Conservation (phyloP, 1,284 basidiomycete species). For the Porogramme epimiltina region DNA sequence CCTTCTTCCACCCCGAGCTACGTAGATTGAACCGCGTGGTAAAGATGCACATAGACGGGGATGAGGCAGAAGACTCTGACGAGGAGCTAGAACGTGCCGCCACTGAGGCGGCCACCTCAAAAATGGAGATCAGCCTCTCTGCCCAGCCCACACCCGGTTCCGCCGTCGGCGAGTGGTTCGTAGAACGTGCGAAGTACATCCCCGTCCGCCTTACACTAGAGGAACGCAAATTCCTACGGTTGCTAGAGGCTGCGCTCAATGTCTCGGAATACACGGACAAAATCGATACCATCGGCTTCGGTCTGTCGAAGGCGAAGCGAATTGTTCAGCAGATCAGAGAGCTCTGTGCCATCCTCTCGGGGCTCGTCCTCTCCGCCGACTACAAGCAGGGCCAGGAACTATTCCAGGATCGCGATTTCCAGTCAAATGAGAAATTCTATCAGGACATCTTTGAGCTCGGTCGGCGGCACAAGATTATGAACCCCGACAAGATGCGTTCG, state of each 20-base stretch:
- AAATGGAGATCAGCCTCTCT: conserved; percentile 36
- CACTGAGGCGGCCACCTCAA: conserved; percentile 35
- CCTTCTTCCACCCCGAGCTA: neutral
- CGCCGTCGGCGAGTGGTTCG: conserved; percentile 77
- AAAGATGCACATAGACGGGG: conserved; percentile 53
- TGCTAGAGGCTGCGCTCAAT: conserved; percentile 76
- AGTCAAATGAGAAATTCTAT: conserved; percentile 75
- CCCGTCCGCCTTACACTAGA: conserved; percentile 69
- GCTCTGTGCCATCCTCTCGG: conserved; percentile 81
- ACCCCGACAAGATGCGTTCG: conserved; percentile 83
- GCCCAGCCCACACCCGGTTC: conserved; percentile 55
- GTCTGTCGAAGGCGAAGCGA: conserved; percentile 75
- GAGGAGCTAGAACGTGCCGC: conserved; percentile 37
- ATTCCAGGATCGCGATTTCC: conserved; percentile 76
- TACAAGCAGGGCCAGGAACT: conserved; percentile 85
- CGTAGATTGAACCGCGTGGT: neutral
- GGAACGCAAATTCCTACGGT: conserved; percentile 79
- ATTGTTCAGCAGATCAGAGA: conserved; percentile 83
- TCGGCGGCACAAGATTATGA: conserved; percentile 85
- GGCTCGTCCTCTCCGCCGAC: conserved; percentile 75
- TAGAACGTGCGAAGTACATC: conserved; percentile 76
- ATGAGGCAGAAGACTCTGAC: conserved; percentile 52
- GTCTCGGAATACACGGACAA: conserved; percentile 87
- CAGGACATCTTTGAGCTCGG: conserved; percentile 77
- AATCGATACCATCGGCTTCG: conserved; percentile 75